phyloP scores from a whole-genome alignment of 768 basidiomycete genomes.

The Mycena sanguinolenta region DNA sequence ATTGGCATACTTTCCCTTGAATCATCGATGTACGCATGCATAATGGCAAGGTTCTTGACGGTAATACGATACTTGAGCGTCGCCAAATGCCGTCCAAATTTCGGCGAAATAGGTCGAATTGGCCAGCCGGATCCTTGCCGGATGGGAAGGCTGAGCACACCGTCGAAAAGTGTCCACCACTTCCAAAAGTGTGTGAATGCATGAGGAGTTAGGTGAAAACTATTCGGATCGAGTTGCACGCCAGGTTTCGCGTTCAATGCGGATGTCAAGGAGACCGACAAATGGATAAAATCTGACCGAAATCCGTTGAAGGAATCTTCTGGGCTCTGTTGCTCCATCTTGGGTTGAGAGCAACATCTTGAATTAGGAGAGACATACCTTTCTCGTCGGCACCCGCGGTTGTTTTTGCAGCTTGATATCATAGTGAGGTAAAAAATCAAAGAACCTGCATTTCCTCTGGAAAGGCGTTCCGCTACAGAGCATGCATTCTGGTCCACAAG shows the following conservation, averaged over 20 bases:
- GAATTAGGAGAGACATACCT: constrained; percentile 53
- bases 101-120: constrained; percentile 78
- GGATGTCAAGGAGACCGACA: constrained; percentile 87
- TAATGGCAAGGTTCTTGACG: constrained; percentile 83
- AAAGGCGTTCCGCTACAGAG: constrained; percentile 73
- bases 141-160: constrained; percentile 82
- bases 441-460: constrained; percentile 83
- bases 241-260: constrained; percentile 57
- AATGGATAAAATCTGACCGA: constrained; percentile 94
- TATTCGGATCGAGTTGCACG: constrained; percentile 62
- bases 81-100: constrained; percentile 89
- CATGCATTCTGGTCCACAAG: constrained; percentile 79
- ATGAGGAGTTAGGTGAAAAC: constrained; percentile 87
- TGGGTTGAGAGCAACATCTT: constrained; percentile 12
- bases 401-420: constrained; percentile 74
- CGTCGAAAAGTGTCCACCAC: constrained; percentile 92
- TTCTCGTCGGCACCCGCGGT: constrained; percentile 51
- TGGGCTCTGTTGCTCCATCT: constrained; percentile 49
- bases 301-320: constrained; percentile 89
- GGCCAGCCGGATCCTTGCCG: constrained; percentile 90
- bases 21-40: constrained; percentile 90
- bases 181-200: constrained; percentile 91
- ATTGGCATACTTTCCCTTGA: constrained; percentile 66
- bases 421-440: constrained; percentile 87
- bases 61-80: constrained; percentile 92